Percentiles rank a stretch among this genome's conserved stretches.
These are phyloP conservation scores for Nakaseomyces kungkrabaensis DNA, from an alignment of 1,139 yeast genomes.

Conservation along the genomic window DNA sequence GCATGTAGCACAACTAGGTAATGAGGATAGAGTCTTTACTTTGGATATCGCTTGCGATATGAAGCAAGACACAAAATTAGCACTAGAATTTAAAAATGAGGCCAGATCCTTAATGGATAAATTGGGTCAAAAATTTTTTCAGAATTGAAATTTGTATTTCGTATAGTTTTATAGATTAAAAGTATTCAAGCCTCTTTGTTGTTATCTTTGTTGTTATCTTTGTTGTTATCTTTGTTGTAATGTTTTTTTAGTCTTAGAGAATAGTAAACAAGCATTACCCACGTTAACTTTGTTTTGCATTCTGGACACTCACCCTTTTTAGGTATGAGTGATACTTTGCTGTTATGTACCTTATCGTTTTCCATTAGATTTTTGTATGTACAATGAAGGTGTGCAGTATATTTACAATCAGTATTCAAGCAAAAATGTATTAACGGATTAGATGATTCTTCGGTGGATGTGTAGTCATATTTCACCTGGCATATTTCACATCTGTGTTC, in stretches of 20 bases:
- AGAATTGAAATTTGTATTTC: background rate
- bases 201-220: background rate
- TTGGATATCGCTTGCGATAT: background rate
- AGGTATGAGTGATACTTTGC: slow-evolving; percentile 31
- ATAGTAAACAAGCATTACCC: slow-evolving; percentile 36
- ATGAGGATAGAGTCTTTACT: background rate
- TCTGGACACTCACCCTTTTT: slow-evolving; percentile 33
- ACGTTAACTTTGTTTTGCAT: slow-evolving; percentile 33
- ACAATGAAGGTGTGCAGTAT: slow-evolving; percentile 38
- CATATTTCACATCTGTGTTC: slow-evolving; percentile 30
- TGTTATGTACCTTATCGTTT: slow-evolving; percentile 10
- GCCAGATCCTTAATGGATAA: background rate
- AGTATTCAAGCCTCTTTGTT: too few species aligned
- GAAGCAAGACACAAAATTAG: background rate
- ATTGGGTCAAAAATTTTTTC: background rate
- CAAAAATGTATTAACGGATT: slow-evolving; percentile 34
- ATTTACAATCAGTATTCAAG: slow-evolving; percentile 30
- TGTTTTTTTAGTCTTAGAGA: slow-evolving; percentile 29
- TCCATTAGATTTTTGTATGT: slow-evolving; percentile 25
- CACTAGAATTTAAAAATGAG: background rate
- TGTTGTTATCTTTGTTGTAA: background rate
- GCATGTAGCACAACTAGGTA: too few species aligned
- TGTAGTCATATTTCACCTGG: slow-evolving; percentile 28
- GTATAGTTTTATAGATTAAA: too few species aligned
- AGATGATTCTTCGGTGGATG: slow-evolving; percentile 20